Percentiles rank a stretch among this genome's conserved stretches.
Conservation (phyloP, 129 eudicot species). For the carrot (Daucus carota) region DNA sequence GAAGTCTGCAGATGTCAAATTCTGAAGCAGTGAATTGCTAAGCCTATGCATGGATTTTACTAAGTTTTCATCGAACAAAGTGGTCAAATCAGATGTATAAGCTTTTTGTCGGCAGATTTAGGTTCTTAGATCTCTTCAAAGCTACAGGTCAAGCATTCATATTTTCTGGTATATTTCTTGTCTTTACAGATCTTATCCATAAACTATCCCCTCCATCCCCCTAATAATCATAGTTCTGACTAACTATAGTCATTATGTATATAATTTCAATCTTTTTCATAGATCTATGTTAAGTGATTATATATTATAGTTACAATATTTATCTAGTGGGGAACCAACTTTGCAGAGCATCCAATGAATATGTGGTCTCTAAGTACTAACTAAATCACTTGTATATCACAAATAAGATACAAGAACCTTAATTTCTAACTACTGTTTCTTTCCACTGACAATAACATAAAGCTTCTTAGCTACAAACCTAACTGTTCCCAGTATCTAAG, state of each 20-base stretch:
- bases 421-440: neutral
- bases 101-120: constrained; percentile 1
- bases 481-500: neutral
- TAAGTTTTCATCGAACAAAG: neutral
- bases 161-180: neutral
- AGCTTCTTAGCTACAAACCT: neutral
- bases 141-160: neutral
- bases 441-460: neutral
- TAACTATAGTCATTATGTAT: neutral
- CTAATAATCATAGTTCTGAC: neutral
- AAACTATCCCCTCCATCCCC: neutral
- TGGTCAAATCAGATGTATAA: neutral
- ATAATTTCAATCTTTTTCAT: neutral
- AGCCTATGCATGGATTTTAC: neutral
- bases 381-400: neutral
- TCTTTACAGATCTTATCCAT: neutral
- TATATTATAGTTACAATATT: neutral
- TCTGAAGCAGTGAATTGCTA: constrained; percentile 3
- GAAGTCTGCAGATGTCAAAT: neutral
- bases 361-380: neutral
- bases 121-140: neutral
- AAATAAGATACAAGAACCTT: neutral
- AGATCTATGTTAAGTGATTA: neutral
- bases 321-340: neutral
- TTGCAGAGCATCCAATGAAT: constrained; percentile 1